Conservation (phyloP, 148 eudicot species). For the Dysphania ambrosioides region DNA sequence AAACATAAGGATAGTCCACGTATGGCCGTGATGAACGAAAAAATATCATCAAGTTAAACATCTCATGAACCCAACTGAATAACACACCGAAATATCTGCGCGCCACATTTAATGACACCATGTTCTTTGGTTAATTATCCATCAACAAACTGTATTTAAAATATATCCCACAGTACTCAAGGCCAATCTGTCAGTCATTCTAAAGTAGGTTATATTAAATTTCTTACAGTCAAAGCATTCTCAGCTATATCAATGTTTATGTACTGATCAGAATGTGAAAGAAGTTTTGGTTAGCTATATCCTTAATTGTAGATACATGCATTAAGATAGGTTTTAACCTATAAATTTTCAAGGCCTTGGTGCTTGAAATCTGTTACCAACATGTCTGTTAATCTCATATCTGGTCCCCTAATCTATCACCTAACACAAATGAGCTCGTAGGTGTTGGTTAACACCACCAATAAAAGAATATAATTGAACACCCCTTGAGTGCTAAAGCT, state of each 20-base stretch:
- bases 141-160: background rate
- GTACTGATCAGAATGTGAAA: background rate
- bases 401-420: background rate
- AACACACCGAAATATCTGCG: constrained; percentile 1
- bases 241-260: background rate
- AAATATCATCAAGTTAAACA: background rate
- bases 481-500: constrained; percentile 9
- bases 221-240: background rate
- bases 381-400: background rate
- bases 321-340: background rate
- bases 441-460: background rate
- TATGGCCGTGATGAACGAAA: constrained; percentile 10
- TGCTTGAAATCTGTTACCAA: background rate
- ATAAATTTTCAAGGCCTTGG: background rate
- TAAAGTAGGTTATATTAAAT: background rate
- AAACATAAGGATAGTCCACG: background rate
- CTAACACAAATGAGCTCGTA: background rate
- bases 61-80: background rate
- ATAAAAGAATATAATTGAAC: background rate
- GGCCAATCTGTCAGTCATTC: background rate
- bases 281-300: background rate
- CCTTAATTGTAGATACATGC: background rate
- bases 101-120: constrained; percentile 14
- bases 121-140: constrained; percentile 18
- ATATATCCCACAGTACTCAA: background rate